Evolutionary conservation across 495 filamentous ascomycete genomes (phyloP).

Genomic region (Glarea lozoyensis): DNA sequence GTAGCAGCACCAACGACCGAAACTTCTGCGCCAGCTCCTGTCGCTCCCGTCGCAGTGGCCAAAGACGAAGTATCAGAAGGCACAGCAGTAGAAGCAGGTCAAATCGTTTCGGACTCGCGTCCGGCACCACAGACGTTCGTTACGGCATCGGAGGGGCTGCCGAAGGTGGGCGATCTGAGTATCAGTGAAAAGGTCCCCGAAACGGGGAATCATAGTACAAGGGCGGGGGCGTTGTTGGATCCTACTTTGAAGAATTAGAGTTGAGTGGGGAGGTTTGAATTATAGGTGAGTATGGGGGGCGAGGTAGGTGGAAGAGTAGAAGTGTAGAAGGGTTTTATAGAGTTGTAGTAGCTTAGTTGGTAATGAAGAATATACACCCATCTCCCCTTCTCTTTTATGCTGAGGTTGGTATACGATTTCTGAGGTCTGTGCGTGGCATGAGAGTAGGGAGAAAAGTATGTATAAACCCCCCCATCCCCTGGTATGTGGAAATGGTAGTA

Average conservation of each 20-base stretch:
- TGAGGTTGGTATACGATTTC: too few relatives aligned
- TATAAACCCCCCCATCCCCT: too few relatives aligned
- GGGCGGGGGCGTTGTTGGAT: too few relatives aligned
- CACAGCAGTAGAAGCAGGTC: not conserved
- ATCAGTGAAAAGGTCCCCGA: conserved; percentile 15
- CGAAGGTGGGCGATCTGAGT: conserved; percentile 1
- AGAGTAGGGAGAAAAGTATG: too few relatives aligned
- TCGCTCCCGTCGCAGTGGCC: not conserved
- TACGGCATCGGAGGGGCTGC: conserved; percentile 12
- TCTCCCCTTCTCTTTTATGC: too few relatives aligned
- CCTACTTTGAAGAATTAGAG: too few relatives aligned
- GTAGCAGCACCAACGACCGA: not conserved
- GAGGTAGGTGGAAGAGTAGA: not conserved
- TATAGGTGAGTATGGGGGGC: not conserved
- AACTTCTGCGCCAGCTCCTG: not conserved
- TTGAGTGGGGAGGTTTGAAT: not conserved
- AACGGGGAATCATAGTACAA: not conserved
- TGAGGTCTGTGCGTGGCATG: too few relatives aligned
- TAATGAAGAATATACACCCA: too few relatives aligned
- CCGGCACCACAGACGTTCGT: conserved; percentile 14
- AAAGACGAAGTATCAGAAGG: not conserved
- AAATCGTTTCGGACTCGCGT: not conserved
- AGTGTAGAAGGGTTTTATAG: too few relatives aligned
- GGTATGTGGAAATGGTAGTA: too few relatives aligned
- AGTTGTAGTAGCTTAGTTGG: too few relatives aligned